Evolutionary conservation across 192 early-diverging fungal species (phyloP).

Genomic region (Coemansia nantahalensis): DNA sequence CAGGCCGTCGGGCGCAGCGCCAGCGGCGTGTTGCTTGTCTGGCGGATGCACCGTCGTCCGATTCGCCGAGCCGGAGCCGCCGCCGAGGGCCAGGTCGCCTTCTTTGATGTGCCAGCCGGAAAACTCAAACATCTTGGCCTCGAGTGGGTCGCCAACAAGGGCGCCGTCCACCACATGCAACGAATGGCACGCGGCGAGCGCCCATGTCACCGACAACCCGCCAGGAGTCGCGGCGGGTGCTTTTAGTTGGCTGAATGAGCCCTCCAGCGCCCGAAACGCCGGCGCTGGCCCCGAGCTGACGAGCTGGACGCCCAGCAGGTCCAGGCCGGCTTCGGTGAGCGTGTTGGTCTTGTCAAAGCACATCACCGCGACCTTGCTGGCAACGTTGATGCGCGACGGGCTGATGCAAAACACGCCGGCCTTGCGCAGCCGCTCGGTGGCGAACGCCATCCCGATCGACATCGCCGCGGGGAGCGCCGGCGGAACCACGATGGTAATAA

Average conservation of each 20-base stretch:
- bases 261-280: too few species aligned
- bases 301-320: slow-evolving; percentile 79
- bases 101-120: slow-evolving; percentile 91
- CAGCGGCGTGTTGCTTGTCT: not conserved
- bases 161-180: slow-evolving; percentile 81
- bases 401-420: slow-evolving; percentile 87
- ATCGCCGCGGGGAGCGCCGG: slow-evolving; percentile 97
- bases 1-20: slow-evolving; percentile 17
- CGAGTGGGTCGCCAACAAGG: slow-evolving; percentile 92
- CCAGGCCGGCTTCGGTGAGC: slow-evolving; percentile 90
- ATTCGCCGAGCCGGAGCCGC: not conserved
- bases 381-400: slow-evolving; percentile 92
- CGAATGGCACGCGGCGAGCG: slow-evolving; percentile 77
- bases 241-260: not conserved
- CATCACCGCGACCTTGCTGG: slow-evolving; percentile 90
- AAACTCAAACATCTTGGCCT: slow-evolving; percentile 96
- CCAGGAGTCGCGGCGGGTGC: not conserved
- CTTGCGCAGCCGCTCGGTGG: slow-evolving; percentile 78
- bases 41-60: slow-evolving; percentile 4
- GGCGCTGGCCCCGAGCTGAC: slow-evolving; percentile 14
- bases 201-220: slow-evolving; percentile 37
- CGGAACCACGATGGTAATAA: slow-evolving; percentile 96
- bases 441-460: slow-evolving; percentile 97
- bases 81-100: slow-evolving; percentile 34
- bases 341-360: slow-evolving; percentile 99